A percentile compares a stretch with the other conserved stretches of the same genome.
phyloP scores from a whole-genome alignment of 2,329 filamentous ascomycete genomes.

The Sarocladiaceae sp. region DNA sequence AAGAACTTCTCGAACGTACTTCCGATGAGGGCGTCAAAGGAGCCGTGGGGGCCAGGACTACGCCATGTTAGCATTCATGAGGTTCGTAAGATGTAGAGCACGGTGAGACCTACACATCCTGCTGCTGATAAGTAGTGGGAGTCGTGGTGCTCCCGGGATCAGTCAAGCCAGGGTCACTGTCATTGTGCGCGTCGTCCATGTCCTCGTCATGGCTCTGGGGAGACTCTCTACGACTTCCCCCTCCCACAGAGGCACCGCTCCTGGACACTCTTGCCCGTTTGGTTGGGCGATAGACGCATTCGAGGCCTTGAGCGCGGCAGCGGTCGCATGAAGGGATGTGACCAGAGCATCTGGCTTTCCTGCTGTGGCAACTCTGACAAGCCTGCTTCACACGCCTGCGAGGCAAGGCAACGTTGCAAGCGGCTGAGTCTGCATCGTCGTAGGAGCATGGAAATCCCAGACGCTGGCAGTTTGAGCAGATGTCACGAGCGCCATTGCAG shows the following conservation, averaged over 20 bases:
- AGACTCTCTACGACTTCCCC: conserved; percentile 18
- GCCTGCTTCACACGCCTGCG: conserved; percentile 50
- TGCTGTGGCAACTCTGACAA: conserved; percentile 50
- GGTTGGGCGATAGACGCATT: conserved; percentile 48
- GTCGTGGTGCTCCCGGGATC: conserved; percentile 27
- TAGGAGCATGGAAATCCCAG: conserved; percentile 53
- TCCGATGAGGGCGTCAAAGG: conserved; percentile 42
- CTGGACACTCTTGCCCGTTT: conserved; percentile 30
- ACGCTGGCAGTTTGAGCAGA: conserved; percentile 53
- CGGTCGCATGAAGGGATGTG: conserved; percentile 48
- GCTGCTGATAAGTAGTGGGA: conserved; percentile 25
- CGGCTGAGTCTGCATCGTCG: conserved; percentile 33
- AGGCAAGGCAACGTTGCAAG: conserved; percentile 39
- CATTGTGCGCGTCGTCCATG: conserved; percentile 25
- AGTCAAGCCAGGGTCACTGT: conserved; percentile 28
- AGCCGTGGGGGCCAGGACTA: conserved; percentile 32
- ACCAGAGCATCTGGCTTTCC: conserved; percentile 54
- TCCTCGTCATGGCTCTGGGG: conserved; percentile 29
- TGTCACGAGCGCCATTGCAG: conserved; percentile 46
- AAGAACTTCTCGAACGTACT: conserved; percentile 53
- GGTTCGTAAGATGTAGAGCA: too few species aligned
- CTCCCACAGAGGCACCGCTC: conserved; percentile 16
- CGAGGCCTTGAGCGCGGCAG: conserved; percentile 43
- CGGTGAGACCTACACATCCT: conserved; percentile 25
- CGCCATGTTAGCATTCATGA: conserved; percentile 15